phyloP scores from a whole-genome alignment of 768 basidiomycete species.

The Phaeotremella skinneri region DNA sequence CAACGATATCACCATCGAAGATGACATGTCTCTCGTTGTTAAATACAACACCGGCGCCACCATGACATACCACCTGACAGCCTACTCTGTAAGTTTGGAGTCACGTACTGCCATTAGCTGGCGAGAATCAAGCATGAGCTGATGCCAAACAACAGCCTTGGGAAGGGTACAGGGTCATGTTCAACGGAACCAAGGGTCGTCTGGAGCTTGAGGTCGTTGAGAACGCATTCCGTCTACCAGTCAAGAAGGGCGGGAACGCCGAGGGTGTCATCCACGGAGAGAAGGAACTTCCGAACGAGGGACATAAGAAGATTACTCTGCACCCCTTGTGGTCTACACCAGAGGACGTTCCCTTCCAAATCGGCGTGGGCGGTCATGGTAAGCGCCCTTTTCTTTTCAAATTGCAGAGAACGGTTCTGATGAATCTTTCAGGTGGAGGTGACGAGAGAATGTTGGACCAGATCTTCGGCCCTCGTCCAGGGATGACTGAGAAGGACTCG shows the following conservation, averaged over 20 bases:
- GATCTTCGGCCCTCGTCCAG: constrained; percentile 57
- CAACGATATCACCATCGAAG: constrained; percentile 56
- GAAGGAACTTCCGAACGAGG: constrained; percentile 54
- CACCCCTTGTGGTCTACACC: constrained; percentile 57
- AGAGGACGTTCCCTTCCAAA: constrained; percentile 53
- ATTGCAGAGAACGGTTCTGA: constrained; percentile 2
- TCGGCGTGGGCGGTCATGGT: constrained; percentile 57
- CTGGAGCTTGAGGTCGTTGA: constrained; percentile 60
- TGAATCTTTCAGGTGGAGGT: constrained; percentile 50
- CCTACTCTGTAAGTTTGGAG: constrained; percentile 35
- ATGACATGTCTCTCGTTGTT: constrained; percentile 59
- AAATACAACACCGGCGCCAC: constrained; percentile 57
- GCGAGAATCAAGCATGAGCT: constrained; percentile 46
- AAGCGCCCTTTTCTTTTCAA: constrained; percentile 10
- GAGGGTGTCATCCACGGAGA: constrained; percentile 47
- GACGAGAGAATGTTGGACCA: constrained; percentile 58
- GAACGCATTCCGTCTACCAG: constrained; percentile 38
- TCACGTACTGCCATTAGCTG: constrained; percentile 54
- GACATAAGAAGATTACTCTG: constrained; percentile 55
- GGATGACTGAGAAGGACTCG: constrained; percentile 53
- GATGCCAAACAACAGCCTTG: constrained; percentile 29
- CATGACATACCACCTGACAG: constrained; percentile 60
- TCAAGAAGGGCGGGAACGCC: constrained; percentile 30
- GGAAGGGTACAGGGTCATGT: constrained; percentile 58
- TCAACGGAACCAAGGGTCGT: constrained; percentile 59